These are phyloP conservation scores for Pyrus communis DNA, from an alignment of 306 rosid species.

Conservation along the genomic window DNA sequence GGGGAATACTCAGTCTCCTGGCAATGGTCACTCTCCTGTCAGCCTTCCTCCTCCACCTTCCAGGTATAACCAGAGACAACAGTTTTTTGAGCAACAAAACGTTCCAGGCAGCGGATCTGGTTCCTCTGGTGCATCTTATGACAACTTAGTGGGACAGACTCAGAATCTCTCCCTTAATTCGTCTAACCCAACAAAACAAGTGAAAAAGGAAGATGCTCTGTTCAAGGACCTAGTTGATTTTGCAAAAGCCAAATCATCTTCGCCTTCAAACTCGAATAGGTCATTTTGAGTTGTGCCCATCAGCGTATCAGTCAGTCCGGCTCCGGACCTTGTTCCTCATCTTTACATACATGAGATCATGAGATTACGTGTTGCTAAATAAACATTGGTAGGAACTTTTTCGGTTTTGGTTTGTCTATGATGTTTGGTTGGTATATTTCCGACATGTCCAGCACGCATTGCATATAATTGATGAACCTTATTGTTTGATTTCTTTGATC, in stretches of 20 bases:
- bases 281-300: conserved; percentile 41
- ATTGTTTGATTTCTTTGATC: conserved; percentile 3
- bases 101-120: conserved; percentile 35
- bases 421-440: conserved; percentile 23
- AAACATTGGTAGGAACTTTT: conserved; percentile 36
- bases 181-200: conserved; percentile 49
- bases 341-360: conserved; percentile 23
- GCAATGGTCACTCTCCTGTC: conserved; percentile 27
- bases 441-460: conserved; percentile 16
- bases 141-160: conserved; percentile 67
- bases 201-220: conserved; percentile 70
- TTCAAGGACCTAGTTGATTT: conserved; percentile 84
- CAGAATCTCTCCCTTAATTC: conserved; percentile 66
- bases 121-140: conserved; percentile 60
- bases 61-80: conserved; percentile 67
- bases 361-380: conserved; percentile 27
- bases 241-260: conserved; percentile 77
- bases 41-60: conserved; percentile 79
- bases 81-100: conserved; percentile 54
- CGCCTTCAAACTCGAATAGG: conserved; percentile 63
- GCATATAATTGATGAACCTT: conserved; percentile 33
- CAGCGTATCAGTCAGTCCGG: conserved; percentile 25
- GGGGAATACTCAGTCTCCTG: not conserved
- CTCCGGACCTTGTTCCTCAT: conserved; percentile 8
- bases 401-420: conserved; percentile 29